Evolutionary conservation across 768 basidiomycete species (phyloP), one percentile per base, ranked within the genome.

Genomic region (Austroboletus festivus): DNA sequence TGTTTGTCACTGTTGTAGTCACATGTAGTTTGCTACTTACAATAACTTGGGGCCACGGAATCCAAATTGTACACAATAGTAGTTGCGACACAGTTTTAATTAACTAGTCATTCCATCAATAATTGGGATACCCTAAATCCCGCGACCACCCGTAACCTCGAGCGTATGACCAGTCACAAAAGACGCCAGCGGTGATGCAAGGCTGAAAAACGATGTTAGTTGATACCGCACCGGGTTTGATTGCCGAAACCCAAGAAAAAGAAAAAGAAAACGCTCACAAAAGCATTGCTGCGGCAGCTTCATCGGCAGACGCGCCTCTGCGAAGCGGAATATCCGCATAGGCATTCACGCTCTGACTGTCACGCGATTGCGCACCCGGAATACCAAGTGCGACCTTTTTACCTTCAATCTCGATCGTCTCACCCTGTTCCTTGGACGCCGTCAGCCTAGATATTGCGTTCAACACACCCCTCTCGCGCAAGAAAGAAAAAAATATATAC

Each of bases 341-440:
- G 19, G 60, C 53, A 12, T 68, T 71, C 53, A 74, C 76, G 6
- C 68, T 64, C 1, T 73, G 67, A 50, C 61, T 62, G 2, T 63
- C 61, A 0, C 74, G 68, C 38, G 71, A 65, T 46, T 67, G 72
- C 3, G 74, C 78, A 15, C 74, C 74, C 3, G 90, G 90, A 48
- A 93, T 81, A 50, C 90, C 91, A 9, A 93, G 74, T 8, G 86
- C 81, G 52, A 93, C 86, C 62, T 85, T 84, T 77, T 91, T 86
- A 4, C 90, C 91, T 52, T 82, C 81, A 42, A 92, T 84, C 62
- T 85, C 82, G 62, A 93, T 89, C 39, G 75, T 74, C 44, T 65
- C 83, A 37, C 90, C 90, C 2, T 73, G 76, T 58, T 91, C 90
- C 68, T 93, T 93, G 1, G 86, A 76, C 5, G 80, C 82, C 0